Base-by-base conservation (phyloP, 1,139 yeast genomes). In the Hyphopichia burtonii region DNA sequence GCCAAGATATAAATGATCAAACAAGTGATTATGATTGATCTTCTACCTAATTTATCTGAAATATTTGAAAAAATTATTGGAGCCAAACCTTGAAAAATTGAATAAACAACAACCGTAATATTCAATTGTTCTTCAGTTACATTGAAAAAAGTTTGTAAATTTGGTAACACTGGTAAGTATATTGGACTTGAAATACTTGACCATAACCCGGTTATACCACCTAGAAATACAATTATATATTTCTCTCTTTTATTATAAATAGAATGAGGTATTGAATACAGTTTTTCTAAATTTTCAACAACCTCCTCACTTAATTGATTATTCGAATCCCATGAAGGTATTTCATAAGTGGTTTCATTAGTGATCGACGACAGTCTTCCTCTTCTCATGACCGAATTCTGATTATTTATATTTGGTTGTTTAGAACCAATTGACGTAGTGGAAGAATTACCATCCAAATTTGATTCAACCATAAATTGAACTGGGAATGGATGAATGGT, bases 131-230 rank as follows among this genome's bases (percentile, higher is more conserved):
- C 83, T 34, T 77, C 76, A 9, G 76, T 53, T 5, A 80, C 74
- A 37, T 72, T 43, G 51, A 85, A 83, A 22, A 74, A 59, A 1
- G 57, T 47, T 36, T 77, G 74, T 7, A 86, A 61, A 6, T 68
- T 68, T 0, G 80, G 73, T 19, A 85, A 59, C 0, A 85, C 86
- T 0, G 90, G 89, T 54, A 82, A 79, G 54, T 83, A 84, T 18
- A 83, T 83, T 1, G 89, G 83, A 45, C 80, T 74, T 2, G 84
- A 76, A 17, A 82, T 64, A 0, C 86, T 66, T 0, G 89, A 82
- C 60, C 80, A 76, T 33, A 80, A 55, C 0, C 83, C 82, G 14
- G 48, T 41, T 12, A 47, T 39, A 18, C 58, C 54, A 19, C 54
- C 48, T 14, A 56, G 45, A 5, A 49, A 37, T 7, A 44, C 48